Evolutionary conservation across 768 basidiomycete species (phyloP), one percentile per base, ranked within the genome.

Genomic region (Suillus hirtellus): DNA sequence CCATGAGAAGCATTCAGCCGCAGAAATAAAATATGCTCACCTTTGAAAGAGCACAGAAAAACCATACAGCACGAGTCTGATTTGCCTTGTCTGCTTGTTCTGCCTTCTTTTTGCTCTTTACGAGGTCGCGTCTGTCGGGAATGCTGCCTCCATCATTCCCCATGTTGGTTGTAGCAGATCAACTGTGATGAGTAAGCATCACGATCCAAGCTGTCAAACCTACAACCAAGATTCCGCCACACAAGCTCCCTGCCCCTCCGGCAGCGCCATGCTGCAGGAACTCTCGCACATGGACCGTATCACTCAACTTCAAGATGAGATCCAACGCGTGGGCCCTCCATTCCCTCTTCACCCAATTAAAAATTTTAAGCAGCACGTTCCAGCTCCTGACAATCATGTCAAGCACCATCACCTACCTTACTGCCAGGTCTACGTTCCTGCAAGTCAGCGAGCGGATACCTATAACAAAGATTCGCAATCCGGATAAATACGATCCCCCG

Each of bases 41-140:
- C 86, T 98, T 98, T 47, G 96, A 97, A 4, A 99, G 81, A 10
- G 96, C 95, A 72, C 97, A 99, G 73, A 92, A 95, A 65, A 92
- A 86, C 95, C 93, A 99, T 54, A 85, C 81, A 2, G 95, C 95
- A 40, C 90, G 84, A 14, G 88, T 87, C 70, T 96, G 90, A 69
- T 95, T 95, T 1, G 93, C 89, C 76, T 88, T 93, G 82, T 99
- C 96, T 0, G 92, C 92, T 70, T 92, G 87, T 74, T 95, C 93
- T 21, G 89, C 88, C 82, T 94, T 93, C 17, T 85, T 81, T 73
- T 85, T 93, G 64, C 72, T 89, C 65, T 80, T 82, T 12, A 94
- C 92, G 24, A 94, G 79, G 70, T 93, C 92, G 60, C 92, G 79
- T 61, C 92, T 82, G 76, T 93, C 92, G 4, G 92, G 90, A 63